These are phyloP conservation scores for Stephania japonica DNA, from an alignment of 164 flowering plant genomes.

Conservation along the genomic window DNA sequence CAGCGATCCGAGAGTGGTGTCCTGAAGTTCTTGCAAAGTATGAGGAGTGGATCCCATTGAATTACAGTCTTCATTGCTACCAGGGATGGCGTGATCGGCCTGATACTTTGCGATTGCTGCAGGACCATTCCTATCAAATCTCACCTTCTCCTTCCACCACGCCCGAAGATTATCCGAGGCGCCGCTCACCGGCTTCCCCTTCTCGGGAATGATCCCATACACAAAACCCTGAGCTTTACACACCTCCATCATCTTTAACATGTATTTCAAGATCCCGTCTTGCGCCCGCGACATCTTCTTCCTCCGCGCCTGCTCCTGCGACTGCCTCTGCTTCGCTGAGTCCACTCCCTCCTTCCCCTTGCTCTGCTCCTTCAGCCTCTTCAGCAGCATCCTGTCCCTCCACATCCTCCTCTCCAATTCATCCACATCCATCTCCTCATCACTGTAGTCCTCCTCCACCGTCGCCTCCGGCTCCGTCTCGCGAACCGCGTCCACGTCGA, in stretches of 20 bases:
- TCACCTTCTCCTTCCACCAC: slow-evolving; percentile 91
- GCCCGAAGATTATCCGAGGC: slow-evolving; percentile 82
- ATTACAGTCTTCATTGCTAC: slow-evolving; percentile 29
- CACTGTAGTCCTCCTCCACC: slow-evolving; percentile 41
- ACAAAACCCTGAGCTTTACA: slow-evolving; percentile 91
- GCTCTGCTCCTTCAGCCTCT: slow-evolving; percentile 43
- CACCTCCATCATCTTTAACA: slow-evolving; percentile 91
- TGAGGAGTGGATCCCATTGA: slow-evolving; percentile 33
- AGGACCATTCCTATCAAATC: slow-evolving; percentile 83
- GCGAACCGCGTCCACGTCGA: slow-evolving; percentile 26
- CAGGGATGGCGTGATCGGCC: slow-evolving; percentile 43
- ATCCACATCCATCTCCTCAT: slow-evolving; percentile 52
- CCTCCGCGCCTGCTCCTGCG: slow-evolving; percentile 74
- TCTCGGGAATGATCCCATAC: slow-evolving; percentile 85
- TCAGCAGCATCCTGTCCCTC: slow-evolving; percentile 40
- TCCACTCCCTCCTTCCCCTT: slow-evolving; percentile 42
- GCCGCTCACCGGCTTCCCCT: slow-evolving; percentile 89
- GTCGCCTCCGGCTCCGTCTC: slow-evolving; percentile 36
- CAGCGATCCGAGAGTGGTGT: slow-evolving; percentile 68
- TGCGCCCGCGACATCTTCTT: slow-evolving; percentile 91
- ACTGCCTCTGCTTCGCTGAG: slow-evolving; percentile 39
- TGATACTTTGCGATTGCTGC: slow-evolving; percentile 71
- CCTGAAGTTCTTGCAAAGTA: slow-evolving; percentile 62
- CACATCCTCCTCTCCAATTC: slow-evolving; percentile 58
- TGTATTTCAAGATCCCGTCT: slow-evolving; percentile 78